phyloP scores from a whole-genome alignment of 2,329 filamentous ascomycete species.

The Triangularia verruculosa region DNA sequence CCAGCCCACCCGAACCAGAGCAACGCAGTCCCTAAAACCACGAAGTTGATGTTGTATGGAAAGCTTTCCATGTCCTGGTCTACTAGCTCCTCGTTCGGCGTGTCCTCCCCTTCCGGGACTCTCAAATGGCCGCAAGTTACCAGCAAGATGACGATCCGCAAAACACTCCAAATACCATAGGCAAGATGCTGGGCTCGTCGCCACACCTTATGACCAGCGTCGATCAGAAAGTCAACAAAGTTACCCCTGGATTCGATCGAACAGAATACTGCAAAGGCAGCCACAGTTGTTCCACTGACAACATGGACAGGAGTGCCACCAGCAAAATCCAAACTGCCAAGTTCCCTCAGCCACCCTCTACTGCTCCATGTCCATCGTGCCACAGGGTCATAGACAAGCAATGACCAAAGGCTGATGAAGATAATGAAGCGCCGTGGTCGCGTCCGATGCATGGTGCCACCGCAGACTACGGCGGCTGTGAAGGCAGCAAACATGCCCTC shows the following conservation, averaged over 20 bases:
- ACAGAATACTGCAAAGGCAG: slow-evolving; percentile 47
- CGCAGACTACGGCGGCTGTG: slow-evolving; percentile 21
- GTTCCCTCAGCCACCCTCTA: slow-evolving; percentile 49
- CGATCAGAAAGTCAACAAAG: not conserved
- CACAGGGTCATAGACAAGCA: slow-evolving; percentile 19
- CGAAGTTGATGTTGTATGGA: slow-evolving; percentile 40
- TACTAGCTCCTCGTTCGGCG: not conserved
- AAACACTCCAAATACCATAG: slow-evolving; percentile 7
- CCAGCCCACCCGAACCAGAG: slow-evolving; percentile 46
- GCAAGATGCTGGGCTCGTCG: not conserved
- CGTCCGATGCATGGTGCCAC: slow-evolving; percentile 20
- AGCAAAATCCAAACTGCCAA: slow-evolving; percentile 49
- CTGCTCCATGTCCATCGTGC: slow-evolving; percentile 48
- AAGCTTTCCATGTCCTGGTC: slow-evolving; percentile 3
- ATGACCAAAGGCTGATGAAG: slow-evolving; percentile 21
- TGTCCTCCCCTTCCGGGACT: slow-evolving; percentile 4
- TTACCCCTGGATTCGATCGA: slow-evolving; percentile 11
- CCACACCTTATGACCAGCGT: not conserved
- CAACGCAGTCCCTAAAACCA: slow-evolving; percentile 50
- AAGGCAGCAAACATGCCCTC: slow-evolving; percentile 25
- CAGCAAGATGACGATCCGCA: slow-evolving; percentile 3
- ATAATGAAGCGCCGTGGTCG: slow-evolving; percentile 18
- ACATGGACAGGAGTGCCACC: slow-evolving; percentile 52
- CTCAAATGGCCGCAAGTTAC: not conserved
- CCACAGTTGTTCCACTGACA: slow-evolving; percentile 45